Conservation (phyloP, 352 stramenopile species). For the Phytophthora cajani region DNA sequence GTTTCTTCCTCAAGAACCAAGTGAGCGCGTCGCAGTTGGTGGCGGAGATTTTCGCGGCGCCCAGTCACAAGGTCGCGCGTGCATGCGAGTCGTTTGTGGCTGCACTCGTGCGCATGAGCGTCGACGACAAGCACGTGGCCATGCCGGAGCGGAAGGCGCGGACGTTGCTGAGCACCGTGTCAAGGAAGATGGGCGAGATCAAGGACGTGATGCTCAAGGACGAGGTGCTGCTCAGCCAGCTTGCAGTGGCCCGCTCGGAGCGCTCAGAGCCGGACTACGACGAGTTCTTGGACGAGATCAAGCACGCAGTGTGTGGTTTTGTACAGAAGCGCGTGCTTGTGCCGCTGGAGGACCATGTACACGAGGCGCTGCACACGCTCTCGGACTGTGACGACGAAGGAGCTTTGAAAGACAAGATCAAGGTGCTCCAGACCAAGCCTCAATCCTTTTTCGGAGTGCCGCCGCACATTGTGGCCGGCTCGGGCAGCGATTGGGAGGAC, state of each 20-base stretch:
- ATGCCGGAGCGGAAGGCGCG: conserved; percentile 55
- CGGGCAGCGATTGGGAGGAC: conserved; percentile 62
- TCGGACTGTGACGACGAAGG: conserved; percentile 56
- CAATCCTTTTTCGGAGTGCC: conserved; percentile 67
- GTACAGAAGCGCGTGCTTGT: conserved; percentile 64
- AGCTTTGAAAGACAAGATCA: conserved; percentile 58
- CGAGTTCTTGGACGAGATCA: conserved; percentile 68
- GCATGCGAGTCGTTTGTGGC: conserved; percentile 50
- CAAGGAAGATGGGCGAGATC: conserved; percentile 60
- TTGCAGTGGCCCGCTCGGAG: conserved; percentile 39
- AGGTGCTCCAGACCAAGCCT: conserved; percentile 57
- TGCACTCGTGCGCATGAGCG: conserved; percentile 44
- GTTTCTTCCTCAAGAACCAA: conserved; percentile 46
- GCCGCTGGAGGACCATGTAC: conserved; percentile 65
- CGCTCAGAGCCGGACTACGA: conserved; percentile 57
- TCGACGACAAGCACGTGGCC: conserved; percentile 43
- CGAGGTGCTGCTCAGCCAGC: conserved; percentile 41
- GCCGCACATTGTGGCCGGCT: conserved; percentile 43
- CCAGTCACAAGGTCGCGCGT: conserved; percentile 38
- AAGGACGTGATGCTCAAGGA: conserved; percentile 59
- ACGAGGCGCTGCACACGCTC: conserved; percentile 61
- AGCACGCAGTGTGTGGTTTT: conserved; percentile 55
- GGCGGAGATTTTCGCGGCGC: conserved; percentile 46
- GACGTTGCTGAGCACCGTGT: conserved; percentile 55
- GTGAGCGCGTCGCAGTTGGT: conserved; percentile 54